Evolutionary conservation across 768 basidiomycete genomes (phyloP), one percentile per base, ranked within the genome.

Genomic region (Boletus eberwhitei): DNA sequence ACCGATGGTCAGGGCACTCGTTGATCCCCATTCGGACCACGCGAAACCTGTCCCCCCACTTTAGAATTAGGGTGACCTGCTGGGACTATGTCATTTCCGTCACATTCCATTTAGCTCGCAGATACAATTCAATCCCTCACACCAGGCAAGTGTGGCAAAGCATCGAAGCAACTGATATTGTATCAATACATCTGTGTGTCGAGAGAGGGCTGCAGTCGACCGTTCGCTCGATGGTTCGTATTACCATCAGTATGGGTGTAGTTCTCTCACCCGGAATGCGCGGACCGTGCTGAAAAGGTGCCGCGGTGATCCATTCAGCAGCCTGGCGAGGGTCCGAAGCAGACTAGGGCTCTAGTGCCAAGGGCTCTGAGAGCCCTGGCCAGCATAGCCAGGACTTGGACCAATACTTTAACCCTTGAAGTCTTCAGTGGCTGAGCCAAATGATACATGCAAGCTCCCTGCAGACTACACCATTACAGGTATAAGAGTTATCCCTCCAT

Each of bases 1-100:
- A 35, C 37, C 9, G 29, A 22, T 32, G 14, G 24, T 31, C 14
- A 26, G 40, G 44, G 48, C 2, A 42, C n/a, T 55, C 42, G 26
- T 42, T 45, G 26, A 48, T 50, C 44, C 45, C 55, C 47, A 54
- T 53, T 54, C 37, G 34, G 42, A 41, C 41, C 40, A 51, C 48
- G 31, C 40, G 39, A 50, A 57, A 53, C 32, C n/a, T 14, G 31
- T 43, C 21, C 21, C 19, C 24, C 42, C 24, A 38, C 47, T 40
- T 34, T 57, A 51, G 56, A 55, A 61, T 44, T 37, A 40, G 56
- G 54, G 41, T 36, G 31, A 26, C 39, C 19, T 34, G 31, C 19
- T 21, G 50, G 35, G 35, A 44, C 35, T 34, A 40, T 39, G 32
- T 55, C 36, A 24, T 13, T 14, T 38, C 19, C 17, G 31, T 46